Evolutionary conservation across 1,139 yeast genomes (phyloP).

Genomic region (Blastobotrys ciferrii): DNA sequence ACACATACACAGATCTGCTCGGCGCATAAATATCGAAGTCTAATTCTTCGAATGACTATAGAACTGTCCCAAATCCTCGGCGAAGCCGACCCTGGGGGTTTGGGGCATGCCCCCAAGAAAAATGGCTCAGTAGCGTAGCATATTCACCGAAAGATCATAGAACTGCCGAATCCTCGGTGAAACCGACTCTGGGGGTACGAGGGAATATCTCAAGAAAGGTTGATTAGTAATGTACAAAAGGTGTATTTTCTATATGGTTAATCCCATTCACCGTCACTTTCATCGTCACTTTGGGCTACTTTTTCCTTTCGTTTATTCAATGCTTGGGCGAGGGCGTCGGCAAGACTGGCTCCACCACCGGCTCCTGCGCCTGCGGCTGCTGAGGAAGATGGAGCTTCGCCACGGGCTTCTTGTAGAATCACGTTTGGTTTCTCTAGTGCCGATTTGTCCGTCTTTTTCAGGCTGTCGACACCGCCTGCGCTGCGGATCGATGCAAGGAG

Average conservation of each 20-base stretch:
- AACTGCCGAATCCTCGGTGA: too few species aligned
- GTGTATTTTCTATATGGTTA: background rate
- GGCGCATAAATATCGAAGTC: too few species aligned
- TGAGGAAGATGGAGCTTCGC: conserved; percentile 45
- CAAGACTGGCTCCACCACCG: conserved; percentile 59
- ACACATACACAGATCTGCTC: too few species aligned
- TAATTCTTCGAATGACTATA: too few species aligned
- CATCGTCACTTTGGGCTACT: conserved; percentile 83
- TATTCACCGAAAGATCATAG: too few species aligned
- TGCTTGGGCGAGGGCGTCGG: conserved; percentile 88
- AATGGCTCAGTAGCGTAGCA: too few species aligned
- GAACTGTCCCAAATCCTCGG: too few species aligned
- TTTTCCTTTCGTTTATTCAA: conserved; percentile 76
- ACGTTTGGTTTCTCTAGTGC: conserved; percentile 79
- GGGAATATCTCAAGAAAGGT: too few species aligned
- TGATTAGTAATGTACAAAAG: background rate
- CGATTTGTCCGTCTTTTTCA: conserved; percentile 77
- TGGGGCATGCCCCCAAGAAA: too few species aligned
- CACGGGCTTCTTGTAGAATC: conserved; percentile 66
- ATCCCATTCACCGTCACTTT: conserved; percentile 65
- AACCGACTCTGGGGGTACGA: too few species aligned
- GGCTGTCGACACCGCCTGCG: conserved; percentile 67
- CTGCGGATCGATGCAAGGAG: conserved; percentile 82
- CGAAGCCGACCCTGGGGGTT: too few species aligned
- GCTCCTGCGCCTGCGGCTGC: conserved; percentile 39